Percentiles rank a stretch among this genome's conserved stretches.
Evolutionary conservation across 352 stramenopile species (phyloP).

Genomic region (Globisporangium uncinulatum): DNA sequence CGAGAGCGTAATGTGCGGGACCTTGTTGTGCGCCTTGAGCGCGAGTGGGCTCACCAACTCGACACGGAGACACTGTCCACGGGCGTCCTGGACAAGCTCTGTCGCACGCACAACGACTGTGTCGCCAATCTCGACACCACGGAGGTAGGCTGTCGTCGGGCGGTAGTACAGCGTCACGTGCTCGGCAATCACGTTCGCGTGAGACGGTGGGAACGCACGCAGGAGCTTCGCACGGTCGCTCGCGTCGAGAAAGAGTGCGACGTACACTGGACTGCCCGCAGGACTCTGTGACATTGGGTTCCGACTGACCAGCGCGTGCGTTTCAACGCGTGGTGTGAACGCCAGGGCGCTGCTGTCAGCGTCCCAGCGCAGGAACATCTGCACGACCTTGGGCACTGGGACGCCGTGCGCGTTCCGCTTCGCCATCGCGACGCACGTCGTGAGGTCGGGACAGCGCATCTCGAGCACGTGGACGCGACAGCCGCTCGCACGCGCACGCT

Average conservation of each 20-base stretch:
- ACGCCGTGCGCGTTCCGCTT: conserved; percentile 70
- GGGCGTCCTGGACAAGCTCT: conserved; percentile 37
- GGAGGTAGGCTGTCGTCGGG: conserved; percentile 45
- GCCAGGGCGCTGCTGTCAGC: conserved; percentile 24
- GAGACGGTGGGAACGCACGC: conserved; percentile 14
- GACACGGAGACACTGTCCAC: conserved; percentile 45
- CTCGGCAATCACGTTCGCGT: conserved; percentile 42
- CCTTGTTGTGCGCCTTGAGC: conserved; percentile 43
- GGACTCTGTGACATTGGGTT: conserved; percentile 50
- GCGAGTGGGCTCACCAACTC: conserved; percentile 28
- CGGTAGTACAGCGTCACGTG: conserved; percentile 67
- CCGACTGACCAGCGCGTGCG: conserved; percentile 21
- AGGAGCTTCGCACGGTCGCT: conserved; percentile 29
- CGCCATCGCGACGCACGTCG: conserved; percentile 46
- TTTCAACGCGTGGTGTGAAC: conserved; percentile 44
- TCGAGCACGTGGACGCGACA: conserved; percentile 38
- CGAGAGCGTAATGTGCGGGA: conserved; percentile 63
- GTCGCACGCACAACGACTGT: conserved; percentile 24
- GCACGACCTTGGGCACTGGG: conserved; percentile 45
- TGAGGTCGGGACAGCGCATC: conserved; percentile 40
- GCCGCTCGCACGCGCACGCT: conserved; percentile 20
- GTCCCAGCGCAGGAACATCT: conserved; percentile 70
- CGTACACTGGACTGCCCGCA: conserved; percentile 32
- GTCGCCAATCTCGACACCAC: conserved; percentile 37
- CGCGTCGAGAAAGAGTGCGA: conserved; percentile 50